These are phyloP conservation scores for Acanthochlamys bracteata DNA, from an alignment of 106 monocot genomes.

Conservation along the genomic window DNA sequence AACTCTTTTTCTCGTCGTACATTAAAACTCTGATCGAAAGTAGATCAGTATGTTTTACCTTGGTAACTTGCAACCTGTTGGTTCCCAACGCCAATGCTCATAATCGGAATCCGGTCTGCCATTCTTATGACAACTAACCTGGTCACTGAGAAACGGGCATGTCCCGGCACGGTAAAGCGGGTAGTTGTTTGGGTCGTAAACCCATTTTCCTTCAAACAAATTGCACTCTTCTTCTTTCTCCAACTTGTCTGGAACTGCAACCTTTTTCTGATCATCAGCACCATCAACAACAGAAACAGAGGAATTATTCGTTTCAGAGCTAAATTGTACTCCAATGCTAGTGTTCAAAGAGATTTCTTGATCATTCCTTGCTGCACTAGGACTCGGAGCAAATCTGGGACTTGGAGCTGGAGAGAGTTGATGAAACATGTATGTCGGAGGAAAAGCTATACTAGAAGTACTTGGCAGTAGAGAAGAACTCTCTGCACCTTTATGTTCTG, in stretches of 20 bases:
- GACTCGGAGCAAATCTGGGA: background rate
- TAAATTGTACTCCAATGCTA: background rate
- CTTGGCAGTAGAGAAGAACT: too few species aligned
- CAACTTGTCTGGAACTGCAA: background rate
- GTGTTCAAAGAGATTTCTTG: background rate
- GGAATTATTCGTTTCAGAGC: background rate
- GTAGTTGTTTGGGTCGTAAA: conserved; percentile 15
- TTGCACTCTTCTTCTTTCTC: conserved; percentile 11
- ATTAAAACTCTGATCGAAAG: too few species aligned
- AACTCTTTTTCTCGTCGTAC: too few species aligned
- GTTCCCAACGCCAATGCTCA: conserved; percentile 40
- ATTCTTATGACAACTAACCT: conserved; percentile 28
- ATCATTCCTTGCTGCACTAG: background rate
- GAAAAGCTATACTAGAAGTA: too few species aligned
- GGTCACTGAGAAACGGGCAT: conserved; percentile 35
- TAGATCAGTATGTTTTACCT: conserved; percentile 21
- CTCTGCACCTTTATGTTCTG: too few species aligned
- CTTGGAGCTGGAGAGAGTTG: too few species aligned
- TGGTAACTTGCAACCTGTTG: conserved; percentile 24
- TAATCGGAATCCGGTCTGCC: conserved; percentile 28
- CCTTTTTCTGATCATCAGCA: background rate
- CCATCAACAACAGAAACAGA: background rate
- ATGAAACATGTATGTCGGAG: too few species aligned
- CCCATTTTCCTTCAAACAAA: conserved; percentile 31
- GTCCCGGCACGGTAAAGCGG: conserved; percentile 15